Conservation (phyloP, 2,329 filamentous ascomycete species). For the Verticillium alfalfae region DNA sequence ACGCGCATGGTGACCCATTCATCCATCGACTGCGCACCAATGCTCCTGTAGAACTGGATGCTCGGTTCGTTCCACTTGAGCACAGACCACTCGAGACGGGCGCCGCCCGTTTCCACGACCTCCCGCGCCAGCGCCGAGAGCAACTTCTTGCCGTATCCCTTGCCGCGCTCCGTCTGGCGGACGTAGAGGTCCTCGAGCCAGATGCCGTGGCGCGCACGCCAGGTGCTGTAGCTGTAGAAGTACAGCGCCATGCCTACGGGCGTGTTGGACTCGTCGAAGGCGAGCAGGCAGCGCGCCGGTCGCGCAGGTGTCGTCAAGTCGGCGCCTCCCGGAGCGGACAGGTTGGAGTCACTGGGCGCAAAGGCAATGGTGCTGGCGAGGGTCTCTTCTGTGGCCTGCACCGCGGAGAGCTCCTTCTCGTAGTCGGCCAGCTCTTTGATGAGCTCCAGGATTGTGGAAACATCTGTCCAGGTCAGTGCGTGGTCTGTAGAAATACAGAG, state of each 20-base stretch:
- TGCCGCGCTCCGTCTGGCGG: slow-evolving; percentile 60
- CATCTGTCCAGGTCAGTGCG: slow-evolving; percentile 49
- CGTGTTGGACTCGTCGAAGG: slow-evolving; percentile 44
- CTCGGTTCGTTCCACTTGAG: slow-evolving; percentile 90
- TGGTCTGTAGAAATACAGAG: background rate
- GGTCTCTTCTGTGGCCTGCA: slow-evolving; percentile 72
- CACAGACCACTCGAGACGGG: slow-evolving; percentile 82
- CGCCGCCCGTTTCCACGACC: slow-evolving; percentile 65
- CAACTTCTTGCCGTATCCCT: slow-evolving; percentile 74
- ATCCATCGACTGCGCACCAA: slow-evolving; percentile 61
- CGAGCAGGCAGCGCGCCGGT: slow-evolving; percentile 73
- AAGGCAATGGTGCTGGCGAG: slow-evolving; percentile 76
- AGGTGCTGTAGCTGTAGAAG: slow-evolving; percentile 95
- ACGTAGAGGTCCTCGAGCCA: slow-evolving; percentile 96
- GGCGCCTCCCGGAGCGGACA: slow-evolving; percentile 26
- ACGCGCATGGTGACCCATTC: slow-evolving; percentile 75
- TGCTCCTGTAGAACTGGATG: slow-evolving; percentile 76
- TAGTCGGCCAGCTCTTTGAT: slow-evolving; percentile 85
- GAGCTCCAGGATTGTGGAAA: slow-evolving; percentile 72
- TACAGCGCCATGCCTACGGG: slow-evolving; percentile 77
- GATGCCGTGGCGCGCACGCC: slow-evolving; percentile 80
- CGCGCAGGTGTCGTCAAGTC: slow-evolving; percentile 48
- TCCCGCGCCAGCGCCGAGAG: slow-evolving; percentile 75
- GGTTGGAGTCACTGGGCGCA: slow-evolving; percentile 43
- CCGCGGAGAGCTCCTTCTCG: slow-evolving; percentile 68